Conservation (phyloP, 768 basidiomycete genomes). For the Termitomyces sp. region DNA sequence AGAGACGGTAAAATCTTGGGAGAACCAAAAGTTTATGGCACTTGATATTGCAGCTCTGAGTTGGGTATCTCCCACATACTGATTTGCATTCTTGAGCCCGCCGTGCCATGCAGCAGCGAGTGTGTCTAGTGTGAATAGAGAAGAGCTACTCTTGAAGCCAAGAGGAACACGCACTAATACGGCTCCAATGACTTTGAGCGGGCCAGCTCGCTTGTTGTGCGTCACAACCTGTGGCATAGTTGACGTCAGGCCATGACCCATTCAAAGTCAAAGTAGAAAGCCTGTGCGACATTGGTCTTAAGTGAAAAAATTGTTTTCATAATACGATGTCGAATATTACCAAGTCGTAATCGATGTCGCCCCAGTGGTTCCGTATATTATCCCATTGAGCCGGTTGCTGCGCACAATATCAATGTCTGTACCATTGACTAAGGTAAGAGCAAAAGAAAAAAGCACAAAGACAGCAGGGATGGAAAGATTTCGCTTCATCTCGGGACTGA, state of each 20-base stretch:
- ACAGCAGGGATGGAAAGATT: neutral
- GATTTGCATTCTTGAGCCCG: conserved; percentile 37
- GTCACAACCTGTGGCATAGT: conserved; percentile 61
- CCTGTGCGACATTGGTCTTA: conserved; percentile 27
- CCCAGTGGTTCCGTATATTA: conserved; percentile 37
- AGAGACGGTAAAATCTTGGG: conserved; percentile 49
- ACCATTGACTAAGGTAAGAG: neutral
- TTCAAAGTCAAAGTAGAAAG: conserved; percentile 41
- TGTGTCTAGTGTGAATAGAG: conserved; percentile 31
- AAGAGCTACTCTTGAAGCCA: neutral
- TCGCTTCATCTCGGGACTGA: conserved; percentile 8
- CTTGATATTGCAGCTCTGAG: conserved; percentile 39
- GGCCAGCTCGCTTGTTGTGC: conserved; percentile 71
- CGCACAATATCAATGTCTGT: conserved; percentile 29
- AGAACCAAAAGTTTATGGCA: conserved; percentile 66
- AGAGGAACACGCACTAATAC: conserved; percentile 36
- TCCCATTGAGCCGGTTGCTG: conserved; percentile 34
- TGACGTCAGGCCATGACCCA: conserved; percentile 57
- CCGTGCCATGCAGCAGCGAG: conserved; percentile 60
- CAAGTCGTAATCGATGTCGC: conserved; percentile 39
- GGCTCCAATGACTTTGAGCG: conserved; percentile 55
- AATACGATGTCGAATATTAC: conserved; percentile 20
- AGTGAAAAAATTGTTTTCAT: neutral
- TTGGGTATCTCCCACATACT: conserved; percentile 37
- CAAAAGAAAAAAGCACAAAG: neutral